Base-by-base conservation (phyloP, 306 rosid species). In the Dicorynia guianensis region DNA sequence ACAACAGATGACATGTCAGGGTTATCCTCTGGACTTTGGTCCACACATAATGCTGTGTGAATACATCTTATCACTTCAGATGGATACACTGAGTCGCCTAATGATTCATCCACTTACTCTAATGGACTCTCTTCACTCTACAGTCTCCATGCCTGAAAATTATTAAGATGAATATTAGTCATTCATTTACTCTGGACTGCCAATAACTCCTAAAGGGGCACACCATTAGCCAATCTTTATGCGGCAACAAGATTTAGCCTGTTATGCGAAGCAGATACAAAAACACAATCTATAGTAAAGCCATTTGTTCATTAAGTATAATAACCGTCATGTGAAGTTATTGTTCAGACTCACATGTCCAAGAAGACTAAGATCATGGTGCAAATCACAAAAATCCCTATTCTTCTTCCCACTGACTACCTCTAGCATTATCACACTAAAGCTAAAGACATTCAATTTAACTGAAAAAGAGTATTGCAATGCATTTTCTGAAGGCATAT, bases 401-500 rank as follows among this genome's bases (percentile, higher is more conserved):
- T 50, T 69, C 69, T 75, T 80, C 13, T 55, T 53, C 4, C 84
- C 77, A 52, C 80, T 67, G 1, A 80, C 30, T 50, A 80, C 50
- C 71, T 80, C 84, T 15, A 80, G 25, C 14, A 80, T 67, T 15
- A 80, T 74, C 2, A 75, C 84, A 2, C 84, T 80, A 43, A 68
- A 80, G 40, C 80, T 56, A 36, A 80, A 80, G 0, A 80, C 77
- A 54, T 80, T 80, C 3, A 80, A 75, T 75, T 80, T 80, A 0
- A 53, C 8, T 0, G 84, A 80, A 44, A 61, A 80, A 42, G 19
- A 56, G 3, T 80, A 80, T 68, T 57, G 67, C 33, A 56, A 58
- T 1, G 47, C 84, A 62, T 80, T 75, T 54, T 80, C 84, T 4
- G 84, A 80, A 43, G 84, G 56, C 80, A 80, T 80, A 58, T 81